Percentiles rank a stretch among this genome's conserved stretches.
Evolutionary conservation across 2,329 filamentous ascomycete genomes (phyloP).

Genomic region (Parasarocladium wereldwijsianum): DNA sequence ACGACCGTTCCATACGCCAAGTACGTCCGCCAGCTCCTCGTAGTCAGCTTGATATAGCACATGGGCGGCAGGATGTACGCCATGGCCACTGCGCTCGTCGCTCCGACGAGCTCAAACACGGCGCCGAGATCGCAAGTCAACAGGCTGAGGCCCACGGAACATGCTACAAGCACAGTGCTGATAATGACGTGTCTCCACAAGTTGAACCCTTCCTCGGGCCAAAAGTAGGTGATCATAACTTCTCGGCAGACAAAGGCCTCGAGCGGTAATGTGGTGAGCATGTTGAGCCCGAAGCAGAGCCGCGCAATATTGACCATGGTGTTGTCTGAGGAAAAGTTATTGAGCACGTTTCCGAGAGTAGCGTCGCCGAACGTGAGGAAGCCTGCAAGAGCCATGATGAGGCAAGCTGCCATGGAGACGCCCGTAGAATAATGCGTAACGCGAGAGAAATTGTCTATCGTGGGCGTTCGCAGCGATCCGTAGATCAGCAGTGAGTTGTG

Average conservation of each 20-base stretch:
- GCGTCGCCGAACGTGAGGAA: conserved; percentile 88
- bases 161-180: conserved; percentile 67
- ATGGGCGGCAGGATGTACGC: conserved; percentile 91
- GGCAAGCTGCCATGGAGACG: conserved; percentile 82
- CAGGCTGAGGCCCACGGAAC: conserved; percentile 63
- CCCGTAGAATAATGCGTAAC: conserved; percentile 91
- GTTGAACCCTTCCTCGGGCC: conserved; percentile 58
- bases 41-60: conserved; percentile 89
- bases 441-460: conserved; percentile 81
- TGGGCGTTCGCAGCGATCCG: conserved; percentile 84
- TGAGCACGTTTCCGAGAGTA: conserved; percentile 89
- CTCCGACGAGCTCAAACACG: conserved; percentile 91
- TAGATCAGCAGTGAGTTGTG: conserved; percentile 98
- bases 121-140: conserved; percentile 86
- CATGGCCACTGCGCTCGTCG: conserved; percentile 83
- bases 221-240: conserved; percentile 81
- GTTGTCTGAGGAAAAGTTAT: conserved; percentile 90
- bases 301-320: conserved; percentile 88
- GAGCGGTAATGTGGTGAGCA: conserved; percentile 91
- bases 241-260: conserved; percentile 97
- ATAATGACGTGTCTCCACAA: conserved; percentile 76
- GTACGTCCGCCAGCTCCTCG: conserved; percentile 57
- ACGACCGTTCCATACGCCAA: conserved; percentile 57
- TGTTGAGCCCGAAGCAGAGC: conserved; percentile 93
- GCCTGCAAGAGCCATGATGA: conserved; percentile 74